Evolutionary conservation across 352 stramenopile genomes (phyloP).

Genomic region (Phytophthora multivora): DNA sequence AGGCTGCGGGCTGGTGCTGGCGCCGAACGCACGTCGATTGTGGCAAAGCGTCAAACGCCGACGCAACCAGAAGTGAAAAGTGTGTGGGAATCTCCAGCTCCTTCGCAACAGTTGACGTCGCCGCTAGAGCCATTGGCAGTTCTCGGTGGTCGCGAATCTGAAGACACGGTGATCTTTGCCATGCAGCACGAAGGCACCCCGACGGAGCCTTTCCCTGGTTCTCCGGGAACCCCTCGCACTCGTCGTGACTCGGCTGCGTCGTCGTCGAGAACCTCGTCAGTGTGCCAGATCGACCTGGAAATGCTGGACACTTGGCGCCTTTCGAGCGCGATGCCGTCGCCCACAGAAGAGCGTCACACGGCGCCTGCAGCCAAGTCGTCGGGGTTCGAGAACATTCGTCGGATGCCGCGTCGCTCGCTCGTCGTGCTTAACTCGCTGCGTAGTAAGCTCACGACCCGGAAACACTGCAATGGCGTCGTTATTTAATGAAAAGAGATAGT

Average conservation of each 20-base stretch:
- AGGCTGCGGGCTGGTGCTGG: conserved; percentile 21
- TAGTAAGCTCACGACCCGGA: conserved; percentile 20
- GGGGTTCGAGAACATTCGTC: conserved; percentile 20
- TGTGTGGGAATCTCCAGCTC: conserved; percentile 21
- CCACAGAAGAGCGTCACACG: conserved; percentile 8
- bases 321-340: conserved; percentile 2
- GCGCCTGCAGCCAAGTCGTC: conserved; percentile 1
- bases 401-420: conserved; percentile 29
- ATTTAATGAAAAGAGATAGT: conserved; percentile 27
- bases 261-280: conserved; percentile 19
- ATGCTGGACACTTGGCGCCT: conserved; percentile 26
- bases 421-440: conserved; percentile 23
- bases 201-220: conserved; percentile 31
- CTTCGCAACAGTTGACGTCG: conserved; percentile 27
- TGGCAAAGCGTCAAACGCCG: conserved; percentile 9
- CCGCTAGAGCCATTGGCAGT: conserved; percentile 28
- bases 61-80: conserved; percentile 5
- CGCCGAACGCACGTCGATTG: conserved; percentile 19
- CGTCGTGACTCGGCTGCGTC: conserved; percentile 14
- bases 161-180: conserved; percentile 5
- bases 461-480: conserved; percentile 17
- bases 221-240: conserved; percentile 24
- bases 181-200: conserved; percentile 38
- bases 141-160: conserved; percentile 10
- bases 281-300: conserved; percentile 28